Evolutionary conservation across 1,139 yeast genomes (phyloP).

Genomic region (Sugiyamaella xylanicola): DNA sequence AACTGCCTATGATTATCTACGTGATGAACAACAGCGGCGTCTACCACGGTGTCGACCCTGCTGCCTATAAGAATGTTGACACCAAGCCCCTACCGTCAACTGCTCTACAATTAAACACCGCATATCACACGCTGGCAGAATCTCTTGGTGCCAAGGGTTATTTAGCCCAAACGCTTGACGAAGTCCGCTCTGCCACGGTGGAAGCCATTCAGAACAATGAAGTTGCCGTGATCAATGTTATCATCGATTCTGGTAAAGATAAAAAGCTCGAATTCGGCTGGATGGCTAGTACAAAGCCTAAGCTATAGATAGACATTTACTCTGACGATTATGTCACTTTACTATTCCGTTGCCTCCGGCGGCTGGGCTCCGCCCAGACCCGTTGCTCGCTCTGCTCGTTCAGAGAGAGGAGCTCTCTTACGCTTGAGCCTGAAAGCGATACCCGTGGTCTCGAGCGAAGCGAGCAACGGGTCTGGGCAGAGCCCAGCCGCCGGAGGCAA

Average conservation of each 20-base stretch:
- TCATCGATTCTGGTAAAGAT: slow-evolving; percentile 58
- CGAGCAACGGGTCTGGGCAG: too few relatives aligned
- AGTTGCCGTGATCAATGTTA: slow-evolving; percentile 56
- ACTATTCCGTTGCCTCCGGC: not conserved
- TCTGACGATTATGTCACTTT: too few relatives aligned
- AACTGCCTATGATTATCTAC: slow-evolving; percentile 55
- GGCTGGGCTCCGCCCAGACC: not conserved
- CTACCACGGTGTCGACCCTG: slow-evolving; percentile 57
- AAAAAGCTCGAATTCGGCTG: slow-evolving; percentile 62
- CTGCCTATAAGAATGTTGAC: slow-evolving; percentile 34
- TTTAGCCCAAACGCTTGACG: slow-evolving; percentile 46
- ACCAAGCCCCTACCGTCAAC: slow-evolving; percentile 53
- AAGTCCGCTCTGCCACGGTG: slow-evolving; percentile 46
- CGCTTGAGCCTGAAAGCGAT: not conserved
- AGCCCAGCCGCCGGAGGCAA: too few relatives aligned
- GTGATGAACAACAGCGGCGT: slow-evolving; percentile 72
- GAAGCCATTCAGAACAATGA: slow-evolving; percentile 46
- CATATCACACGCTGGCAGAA: slow-evolving; percentile 56
- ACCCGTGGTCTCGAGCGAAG: not conserved
- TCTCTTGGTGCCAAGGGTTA: slow-evolving; percentile 59
- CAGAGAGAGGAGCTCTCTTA: too few relatives aligned
- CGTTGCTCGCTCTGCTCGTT: not conserved
- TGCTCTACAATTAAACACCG: slow-evolving; percentile 55
- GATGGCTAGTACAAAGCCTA: slow-evolving; percentile 54
- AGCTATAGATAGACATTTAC: slow-evolving; percentile 29